These are phyloP conservation scores for Acer yangbiense DNA, from an alignment of 345 rosid genomes.

Conservation along the genomic window DNA sequence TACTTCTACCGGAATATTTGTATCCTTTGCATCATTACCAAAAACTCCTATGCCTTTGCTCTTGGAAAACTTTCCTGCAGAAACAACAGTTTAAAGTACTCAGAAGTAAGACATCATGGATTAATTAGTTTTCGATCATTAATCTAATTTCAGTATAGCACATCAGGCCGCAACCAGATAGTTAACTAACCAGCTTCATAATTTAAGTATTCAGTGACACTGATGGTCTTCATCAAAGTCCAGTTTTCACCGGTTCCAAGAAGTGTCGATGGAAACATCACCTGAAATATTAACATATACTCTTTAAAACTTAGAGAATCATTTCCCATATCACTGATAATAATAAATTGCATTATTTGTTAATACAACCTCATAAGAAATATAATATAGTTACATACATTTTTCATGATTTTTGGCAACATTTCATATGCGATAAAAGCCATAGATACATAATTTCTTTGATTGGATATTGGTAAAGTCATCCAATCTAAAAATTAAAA, in stretches of 20 bases:
- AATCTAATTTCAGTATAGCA: neutral
- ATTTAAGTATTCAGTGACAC: conserved; percentile 91
- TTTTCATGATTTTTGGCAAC: neutral
- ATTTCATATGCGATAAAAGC: neutral
- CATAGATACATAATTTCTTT: neutral
- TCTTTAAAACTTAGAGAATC: neutral
- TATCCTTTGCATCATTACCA: conserved; percentile 95
- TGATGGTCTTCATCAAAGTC: conserved; percentile 96
- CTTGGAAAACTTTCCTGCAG: conserved; percentile 93
- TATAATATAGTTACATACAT: neutral
- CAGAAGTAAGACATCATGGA: neutral
- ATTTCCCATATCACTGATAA: neutral
- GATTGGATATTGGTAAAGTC: neutral
- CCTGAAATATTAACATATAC: conserved; percentile 48
- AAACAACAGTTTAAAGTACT: conserved; percentile 19
- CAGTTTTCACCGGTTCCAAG: conserved; percentile 92
- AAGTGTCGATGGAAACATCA: conserved; percentile 93
- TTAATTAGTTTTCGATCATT: neutral
- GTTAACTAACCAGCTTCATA: conserved; percentile 78
- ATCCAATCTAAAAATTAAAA: neutral
- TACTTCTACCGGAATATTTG: conserved; percentile 90
- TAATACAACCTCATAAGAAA: neutral
- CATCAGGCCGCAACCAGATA: neutral
- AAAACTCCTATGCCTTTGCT: conserved; percentile 97
- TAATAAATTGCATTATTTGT: neutral